Evolutionary conservation across 169 alveolate genomes (phyloP), one percentile per base, ranked within the genome.

Genomic region (Plasmodium chabaudi): DNA sequence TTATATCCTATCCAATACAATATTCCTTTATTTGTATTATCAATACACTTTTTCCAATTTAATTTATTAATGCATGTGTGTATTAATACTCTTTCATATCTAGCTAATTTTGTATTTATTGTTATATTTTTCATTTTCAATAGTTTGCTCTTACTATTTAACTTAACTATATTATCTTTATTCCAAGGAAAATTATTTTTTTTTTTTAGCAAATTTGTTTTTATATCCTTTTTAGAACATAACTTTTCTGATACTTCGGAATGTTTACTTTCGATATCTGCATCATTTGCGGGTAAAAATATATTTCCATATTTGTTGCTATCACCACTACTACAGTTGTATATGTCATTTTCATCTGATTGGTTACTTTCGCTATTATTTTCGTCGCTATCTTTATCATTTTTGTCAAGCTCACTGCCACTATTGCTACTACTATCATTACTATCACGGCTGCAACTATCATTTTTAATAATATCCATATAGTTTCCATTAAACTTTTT

Each of bases 1-100:
- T 86, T 86, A 70, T 86, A 86, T 51, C 91, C 91, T 15, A 86
- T 71, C 91, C 91, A 86, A 51, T 57, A 71, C 39, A 86, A 86
- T 6, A 42, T 53, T 19, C 91, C 91, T 70, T 67, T 86, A 70
- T 68, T 68, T 57, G 46, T 53, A 53, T 69, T 70, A 51, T 86
- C 91, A 86, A 46, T 70, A 34, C 74, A 69, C 13, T 86, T 86
- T 49, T 69, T 86, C 91, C 91, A 86, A 59, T 86, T 86, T 44
- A 86, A 42, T 59, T 86, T 86, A 63, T 63, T 59, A 53, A 86
- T 60, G 19, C 91, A 86, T 21, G 91, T 86, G 56, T 86, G 86
- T 47, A 86, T 86, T 39, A 86, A 51, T 17, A 86, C 87, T 53
- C 87, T 86, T 86, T 86, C 91, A 61, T 86, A 70, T 39, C 91